These are phyloP conservation scores for Punica granatum DNA, from an alignment of 345 rosid species.

Conservation along the genomic window DNA sequence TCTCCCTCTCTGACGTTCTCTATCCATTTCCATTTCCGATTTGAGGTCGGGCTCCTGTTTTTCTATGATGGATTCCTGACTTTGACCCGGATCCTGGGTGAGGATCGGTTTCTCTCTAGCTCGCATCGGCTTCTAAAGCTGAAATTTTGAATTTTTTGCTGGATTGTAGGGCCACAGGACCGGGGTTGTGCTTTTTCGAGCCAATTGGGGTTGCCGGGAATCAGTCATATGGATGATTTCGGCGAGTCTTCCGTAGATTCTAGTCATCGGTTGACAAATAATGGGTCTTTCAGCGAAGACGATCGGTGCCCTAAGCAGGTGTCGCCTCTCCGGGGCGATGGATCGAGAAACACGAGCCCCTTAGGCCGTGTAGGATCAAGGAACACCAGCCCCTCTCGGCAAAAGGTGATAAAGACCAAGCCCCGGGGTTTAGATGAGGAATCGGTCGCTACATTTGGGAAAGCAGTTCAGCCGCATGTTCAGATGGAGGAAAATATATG, in stretches of 20 bases:
- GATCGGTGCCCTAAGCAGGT: constrained; percentile 49
- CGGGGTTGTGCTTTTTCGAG: not conserved
- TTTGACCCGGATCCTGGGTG: not conserved
- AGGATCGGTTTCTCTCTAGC: not conserved
- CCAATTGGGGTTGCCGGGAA: constrained; percentile 3
- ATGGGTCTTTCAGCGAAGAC: constrained; percentile 23
- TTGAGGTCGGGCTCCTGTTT: not conserved
- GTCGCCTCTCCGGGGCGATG: constrained; percentile 52
- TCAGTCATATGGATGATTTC: constrained; percentile 37
- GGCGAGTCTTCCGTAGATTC: constrained; percentile 33
- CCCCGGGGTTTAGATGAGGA: constrained; percentile 97
- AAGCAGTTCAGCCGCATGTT: constrained; percentile 51
- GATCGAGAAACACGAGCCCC: constrained; percentile 76
- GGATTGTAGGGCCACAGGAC: not conserved
- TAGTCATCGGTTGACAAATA: constrained; percentile 21
- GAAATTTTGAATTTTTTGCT: not conserved
- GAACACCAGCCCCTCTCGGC: constrained; percentile 82
- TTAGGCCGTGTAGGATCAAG: constrained; percentile 65
- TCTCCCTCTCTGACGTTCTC: not conserved
- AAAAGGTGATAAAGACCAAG: constrained; percentile 76
- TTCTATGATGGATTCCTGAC: not conserved
- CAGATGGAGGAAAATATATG: constrained; percentile 89
- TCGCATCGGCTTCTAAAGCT: not conserved
- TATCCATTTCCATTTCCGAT: not conserved
- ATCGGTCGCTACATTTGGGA: constrained; percentile 71